A percentile compares a stretch with the other conserved stretches of the same genome.
phyloP scores from a whole-genome alignment of 2,329 filamentous ascomycete genomes.

The Alternaria burnsii region DNA sequence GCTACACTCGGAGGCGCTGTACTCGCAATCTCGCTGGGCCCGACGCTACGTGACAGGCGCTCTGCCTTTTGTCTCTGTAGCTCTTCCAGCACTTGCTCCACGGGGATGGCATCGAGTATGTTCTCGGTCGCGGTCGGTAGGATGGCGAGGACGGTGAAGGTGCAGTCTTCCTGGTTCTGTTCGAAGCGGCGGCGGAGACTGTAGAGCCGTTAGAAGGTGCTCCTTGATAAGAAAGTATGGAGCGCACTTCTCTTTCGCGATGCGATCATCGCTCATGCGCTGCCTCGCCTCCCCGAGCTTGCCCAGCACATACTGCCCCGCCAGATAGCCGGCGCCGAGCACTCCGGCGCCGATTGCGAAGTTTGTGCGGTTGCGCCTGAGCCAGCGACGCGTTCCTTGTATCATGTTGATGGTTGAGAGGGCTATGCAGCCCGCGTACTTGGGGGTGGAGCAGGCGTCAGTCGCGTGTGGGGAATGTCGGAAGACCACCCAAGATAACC shows the following conservation, averaged over 20 bases:
- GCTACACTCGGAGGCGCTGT: constrained; percentile 73
- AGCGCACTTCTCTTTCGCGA: constrained; percentile 92
- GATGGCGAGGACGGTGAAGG: constrained; percentile 95
- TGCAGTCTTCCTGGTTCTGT: constrained; percentile 99
- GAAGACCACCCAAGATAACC: constrained; percentile 7
- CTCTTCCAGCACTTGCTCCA: constrained; percentile 91
- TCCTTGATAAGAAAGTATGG: no score
- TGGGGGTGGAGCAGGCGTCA: constrained; percentile 21
- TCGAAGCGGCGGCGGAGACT: constrained; percentile 95
- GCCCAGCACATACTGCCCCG: constrained; percentile 87
- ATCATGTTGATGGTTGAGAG: constrained; percentile 59
- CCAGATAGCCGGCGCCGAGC: constrained; percentile 88
- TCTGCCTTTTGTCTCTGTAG: constrained; percentile 91
- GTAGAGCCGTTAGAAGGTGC: constrained; percentile 13
- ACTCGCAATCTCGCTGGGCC: constrained; percentile 65
- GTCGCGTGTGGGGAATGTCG: constrained; percentile 24
- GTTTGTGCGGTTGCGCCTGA: constrained; percentile 88
- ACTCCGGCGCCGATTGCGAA: constrained; percentile 89
- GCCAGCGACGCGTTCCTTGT: constrained; percentile 83
- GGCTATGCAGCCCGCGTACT: constrained; percentile 8
- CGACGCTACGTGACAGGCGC: constrained; percentile 68
- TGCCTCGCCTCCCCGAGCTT: constrained; percentile 94
- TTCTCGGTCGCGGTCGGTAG: constrained; percentile 91
- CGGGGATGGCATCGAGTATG: constrained; percentile 85
- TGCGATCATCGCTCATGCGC: constrained; percentile 95